These are phyloP conservation scores for Pythium folliculosum DNA, from an alignment of 352 stramenopile species.

Conservation along the genomic window DNA sequence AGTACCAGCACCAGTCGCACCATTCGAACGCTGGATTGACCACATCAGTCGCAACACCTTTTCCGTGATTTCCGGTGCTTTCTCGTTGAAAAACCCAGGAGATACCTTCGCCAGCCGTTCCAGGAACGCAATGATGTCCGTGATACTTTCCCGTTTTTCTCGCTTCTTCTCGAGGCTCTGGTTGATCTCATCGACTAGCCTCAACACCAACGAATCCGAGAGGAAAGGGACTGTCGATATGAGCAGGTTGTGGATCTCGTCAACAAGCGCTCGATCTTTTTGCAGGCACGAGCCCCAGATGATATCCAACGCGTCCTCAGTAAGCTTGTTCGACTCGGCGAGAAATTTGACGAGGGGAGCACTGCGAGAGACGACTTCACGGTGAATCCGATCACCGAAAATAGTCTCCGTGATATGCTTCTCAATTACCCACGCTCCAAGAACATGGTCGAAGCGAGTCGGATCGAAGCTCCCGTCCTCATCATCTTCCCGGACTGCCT, in stretches of 20 bases:
- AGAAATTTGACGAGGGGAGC: conserved; percentile 84
- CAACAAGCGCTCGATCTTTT: conserved; percentile 81
- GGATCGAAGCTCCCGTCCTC: conserved; percentile 40
- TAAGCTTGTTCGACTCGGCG: conserved; percentile 77
- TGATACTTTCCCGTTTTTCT: conserved; percentile 59
- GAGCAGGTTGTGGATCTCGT: conserved; percentile 83
- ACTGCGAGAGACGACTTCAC: conserved; percentile 84
- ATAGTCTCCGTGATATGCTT: conserved; percentile 85
- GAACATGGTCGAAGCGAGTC: conserved; percentile 67
- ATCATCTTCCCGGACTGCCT: conserved; percentile 58
- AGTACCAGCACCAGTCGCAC: conserved; percentile 48
- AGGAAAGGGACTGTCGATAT: conserved; percentile 78
- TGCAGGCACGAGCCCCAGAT: conserved; percentile 84
- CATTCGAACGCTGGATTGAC: conserved; percentile 82
- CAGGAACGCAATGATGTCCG: conserved; percentile 78
- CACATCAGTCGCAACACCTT: conserved; percentile 76
- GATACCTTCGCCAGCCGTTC: conserved; percentile 70
- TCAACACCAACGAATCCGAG: conserved; percentile 66
- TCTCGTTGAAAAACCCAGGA: conserved; percentile 73
- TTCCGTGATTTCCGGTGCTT: conserved; percentile 58
- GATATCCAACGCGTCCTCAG: conserved; percentile 59
- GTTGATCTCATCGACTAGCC: conserved; percentile 73
- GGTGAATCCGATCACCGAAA: conserved; percentile 89
- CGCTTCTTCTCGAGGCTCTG: conserved; percentile 50
- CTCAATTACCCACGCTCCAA: conserved; percentile 70